phyloP scores from a whole-genome alignment of 2,329 filamentous ascomycete species.

The Alternaria postmessia region DNA sequence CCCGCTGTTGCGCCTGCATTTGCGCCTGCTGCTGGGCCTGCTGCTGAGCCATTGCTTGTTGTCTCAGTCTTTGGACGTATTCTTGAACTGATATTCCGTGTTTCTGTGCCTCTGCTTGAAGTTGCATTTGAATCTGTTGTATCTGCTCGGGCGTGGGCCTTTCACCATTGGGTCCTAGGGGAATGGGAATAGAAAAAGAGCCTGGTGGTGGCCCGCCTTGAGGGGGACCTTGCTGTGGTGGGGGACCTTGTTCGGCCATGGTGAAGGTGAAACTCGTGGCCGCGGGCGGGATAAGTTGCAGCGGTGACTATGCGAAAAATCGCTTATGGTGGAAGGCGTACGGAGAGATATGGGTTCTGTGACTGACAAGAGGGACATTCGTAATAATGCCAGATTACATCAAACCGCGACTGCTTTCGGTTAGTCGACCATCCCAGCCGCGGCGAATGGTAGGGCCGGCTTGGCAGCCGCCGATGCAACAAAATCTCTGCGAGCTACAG shows the following conservation, averaged over 20 bases:
- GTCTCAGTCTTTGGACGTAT: slow-evolving; percentile 70
- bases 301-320: neutral
- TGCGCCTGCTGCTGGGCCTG: slow-evolving; percentile 63
- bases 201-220: slow-evolving; percentile 29
- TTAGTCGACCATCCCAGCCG: neutral
- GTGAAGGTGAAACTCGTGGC: slow-evolving; percentile 10
- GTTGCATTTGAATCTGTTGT: slow-evolving; percentile 79
- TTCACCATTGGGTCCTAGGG: slow-evolving; percentile 49
- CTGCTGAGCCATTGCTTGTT: slow-evolving; percentile 64
- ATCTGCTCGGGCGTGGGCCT: slow-evolving; percentile 85
- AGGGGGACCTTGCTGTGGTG: slow-evolving; percentile 18
- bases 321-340: neutral
- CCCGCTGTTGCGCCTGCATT: slow-evolving; percentile 33
- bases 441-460: slow-evolving; percentile 15
- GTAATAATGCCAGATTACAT: slow-evolving; percentile 20
- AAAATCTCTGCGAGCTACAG: slow-evolving; percentile 16
- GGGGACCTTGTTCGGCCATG: slow-evolving; percentile 33
- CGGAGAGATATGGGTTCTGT: neutral
- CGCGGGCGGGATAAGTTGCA: neutral
- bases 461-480: slow-evolving; percentile 8
- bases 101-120: slow-evolving; percentile 83
- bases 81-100: slow-evolving; percentile 84
- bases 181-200: slow-evolving; percentile 29
- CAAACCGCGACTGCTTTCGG: slow-evolving; percentile 2
- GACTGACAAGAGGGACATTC: slow-evolving; percentile 21